Evolutionary conservation across 2,329 filamentous ascomycete genomes (phyloP), one percentile per base, ranked within the genome.

Genomic region (Pseudogymnoascus sp.): DNA sequence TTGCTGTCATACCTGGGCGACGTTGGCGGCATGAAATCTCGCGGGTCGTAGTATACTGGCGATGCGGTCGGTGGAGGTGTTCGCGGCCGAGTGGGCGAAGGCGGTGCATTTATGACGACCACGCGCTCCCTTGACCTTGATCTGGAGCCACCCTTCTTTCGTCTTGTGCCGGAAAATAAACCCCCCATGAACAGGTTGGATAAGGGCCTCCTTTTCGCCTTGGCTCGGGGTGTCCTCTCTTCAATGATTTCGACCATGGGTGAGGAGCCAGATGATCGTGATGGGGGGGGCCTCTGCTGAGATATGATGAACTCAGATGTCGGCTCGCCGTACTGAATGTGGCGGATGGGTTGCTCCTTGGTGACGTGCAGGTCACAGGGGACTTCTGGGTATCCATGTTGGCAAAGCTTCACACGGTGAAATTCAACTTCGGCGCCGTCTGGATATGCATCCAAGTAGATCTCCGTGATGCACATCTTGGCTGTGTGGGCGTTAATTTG

Each of bases 401-500:
- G 66, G 9, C 70, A 64, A 72, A 78, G 78, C 38, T 74, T 69
- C 7, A 66, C 67, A 33, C 72, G 68, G 6, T 72, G 69, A 60
- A 75, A 74, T 57, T 73, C 71, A 36, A 68, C 66, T 58, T 70
- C 68, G 57, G 71, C 74, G 62, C 77, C 77, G 69, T 81, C 76
- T 3, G 78, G 74, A 73, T 77, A 76, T 67, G 76, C 68, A 68
- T 78, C 77, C 35, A 76, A 73, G 73, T 75, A 79, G 58, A 78
- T 64, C 66, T 79, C 74, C 63, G 75, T 77, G 64, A 75, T 75
- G 71, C 80, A 82, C 80, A 82, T 82, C 57, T 73, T 76, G 74
- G 68, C 69, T 68, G 62, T 64, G 63, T 64, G 66, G 62, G 66
- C 59, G 58, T 61, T 18, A 60, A 60, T 38, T 57, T 58, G 8